phyloP scores from a whole-genome alignment of 108 stramenopile genomes.

The Hondaea fermentalgiana region DNA sequence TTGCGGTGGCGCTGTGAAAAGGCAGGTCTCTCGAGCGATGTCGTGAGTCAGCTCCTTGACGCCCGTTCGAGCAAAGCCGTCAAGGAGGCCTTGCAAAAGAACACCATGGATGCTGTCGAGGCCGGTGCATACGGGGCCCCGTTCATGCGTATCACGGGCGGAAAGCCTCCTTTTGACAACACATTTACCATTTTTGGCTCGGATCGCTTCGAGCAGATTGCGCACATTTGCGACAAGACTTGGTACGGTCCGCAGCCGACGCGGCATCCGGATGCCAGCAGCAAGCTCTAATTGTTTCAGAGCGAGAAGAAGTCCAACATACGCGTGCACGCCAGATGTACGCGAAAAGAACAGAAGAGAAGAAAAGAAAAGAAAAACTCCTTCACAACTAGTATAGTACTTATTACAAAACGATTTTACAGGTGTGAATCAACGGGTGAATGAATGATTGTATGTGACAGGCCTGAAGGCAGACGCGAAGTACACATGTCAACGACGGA shows the following conservation, averaged over 20 bases:
- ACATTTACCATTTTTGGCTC: not conserved
- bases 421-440: not conserved
- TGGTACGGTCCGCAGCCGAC: not conserved
- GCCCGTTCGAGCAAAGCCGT: not conserved
- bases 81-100: not conserved
- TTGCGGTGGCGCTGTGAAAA: not conserved
- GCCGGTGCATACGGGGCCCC: not conserved
- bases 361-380: not conserved
- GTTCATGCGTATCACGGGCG: not conserved
- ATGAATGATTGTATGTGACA: not conserved
- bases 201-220: slow-evolving; percentile 18
- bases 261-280: not conserved
- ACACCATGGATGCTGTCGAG: not conserved
- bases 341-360: not conserved
- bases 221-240: not conserved
- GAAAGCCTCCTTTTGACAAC: not conserved
- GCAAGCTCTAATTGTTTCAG: not conserved
- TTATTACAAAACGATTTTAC: not conserved
- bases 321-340: not conserved
- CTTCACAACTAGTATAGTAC: not conserved
- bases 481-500: no score
- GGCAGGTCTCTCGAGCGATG: not conserved
- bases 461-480: not conserved
- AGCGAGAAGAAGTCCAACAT: not conserved
- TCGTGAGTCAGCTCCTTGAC: not conserved